Conservation (phyloP, 768 basidiomycete genomes). For the Russula ochroleuca region DNA sequence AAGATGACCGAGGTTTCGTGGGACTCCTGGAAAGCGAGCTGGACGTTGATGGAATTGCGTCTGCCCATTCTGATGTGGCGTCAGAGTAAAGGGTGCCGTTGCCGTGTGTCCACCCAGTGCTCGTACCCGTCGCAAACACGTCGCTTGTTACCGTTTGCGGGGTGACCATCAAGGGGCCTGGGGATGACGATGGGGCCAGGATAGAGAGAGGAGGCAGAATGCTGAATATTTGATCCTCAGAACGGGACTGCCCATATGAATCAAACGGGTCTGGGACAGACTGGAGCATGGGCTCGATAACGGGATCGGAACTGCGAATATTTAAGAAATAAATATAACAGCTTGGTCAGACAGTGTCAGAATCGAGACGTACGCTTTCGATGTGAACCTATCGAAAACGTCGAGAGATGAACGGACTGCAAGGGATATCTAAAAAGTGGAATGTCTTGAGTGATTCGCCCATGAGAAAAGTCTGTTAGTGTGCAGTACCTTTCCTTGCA, state of each 20-base stretch:
- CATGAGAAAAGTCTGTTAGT: background rate
- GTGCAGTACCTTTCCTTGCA: conserved; percentile 67
- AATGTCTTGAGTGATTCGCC: background rate
- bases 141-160: conserved; percentile 29
- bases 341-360: background rate
- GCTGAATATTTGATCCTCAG: conserved; percentile 89
- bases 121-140: conserved; percentile 19
- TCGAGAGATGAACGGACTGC: conserved; percentile 89
- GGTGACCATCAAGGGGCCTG: conserved; percentile 53
- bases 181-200: conserved; percentile 56
- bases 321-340: background rate
- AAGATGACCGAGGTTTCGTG: conserved; percentile 43
- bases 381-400: conserved; percentile 80
- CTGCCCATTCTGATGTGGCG: conserved; percentile 53
- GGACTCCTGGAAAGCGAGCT: conserved; percentile 26
- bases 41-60: conserved; percentile 28
- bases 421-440: conserved; percentile 55
- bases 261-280: conserved; percentile 91
- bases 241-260: conserved; percentile 80
- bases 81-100: conserved; percentile 27
- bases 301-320: conserved; percentile 66
- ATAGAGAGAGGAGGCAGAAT: conserved; percentile 82
- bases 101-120: conserved; percentile 29
- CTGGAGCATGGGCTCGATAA: conserved; percentile 87
- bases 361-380: conserved; percentile 67